These are phyloP conservation scores for Lunularia cruciata DNA, from an alignment of 225 moss, liverwort and hornwort species.

Conservation along the genomic window DNA sequence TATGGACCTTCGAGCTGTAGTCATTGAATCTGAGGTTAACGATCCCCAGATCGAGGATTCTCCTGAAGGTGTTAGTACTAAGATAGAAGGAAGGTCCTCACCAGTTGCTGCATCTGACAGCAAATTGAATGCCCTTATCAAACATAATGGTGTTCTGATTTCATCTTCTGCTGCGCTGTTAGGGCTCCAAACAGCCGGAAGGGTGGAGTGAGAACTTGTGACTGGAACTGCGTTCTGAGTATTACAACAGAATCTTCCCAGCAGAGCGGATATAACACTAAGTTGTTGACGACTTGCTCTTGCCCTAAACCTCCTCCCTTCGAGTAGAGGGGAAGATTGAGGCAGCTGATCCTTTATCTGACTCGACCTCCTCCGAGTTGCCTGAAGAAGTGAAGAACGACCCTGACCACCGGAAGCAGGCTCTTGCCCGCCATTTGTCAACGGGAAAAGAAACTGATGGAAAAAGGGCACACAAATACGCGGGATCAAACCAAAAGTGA, in stretches of 20 bases:
- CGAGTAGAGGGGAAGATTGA: not conserved
- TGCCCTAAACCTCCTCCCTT: not conserved
- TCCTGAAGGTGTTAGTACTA: not conserved
- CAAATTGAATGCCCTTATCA: not conserved
- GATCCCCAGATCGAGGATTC: not conserved
- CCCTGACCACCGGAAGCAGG: not conserved
- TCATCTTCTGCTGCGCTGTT: not conserved
- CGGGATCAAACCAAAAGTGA: not conserved
- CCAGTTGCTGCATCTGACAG: not conserved
- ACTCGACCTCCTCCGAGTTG: constrained; percentile 15
- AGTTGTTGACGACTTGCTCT: constrained; percentile 1
- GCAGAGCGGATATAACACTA: not conserved
- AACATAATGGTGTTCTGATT: constrained; percentile 1
- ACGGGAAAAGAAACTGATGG: constrained; percentile 23
- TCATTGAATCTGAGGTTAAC: not conserved
- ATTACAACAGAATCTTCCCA: not conserved
- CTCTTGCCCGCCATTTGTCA: constrained; percentile 12
- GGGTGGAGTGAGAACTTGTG: not conserved
- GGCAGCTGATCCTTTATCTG: not conserved
- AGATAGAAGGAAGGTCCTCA: not conserved
- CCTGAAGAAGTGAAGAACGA: constrained; percentile 4
- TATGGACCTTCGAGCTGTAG: constrained; percentile 8
- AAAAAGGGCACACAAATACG: constrained; percentile 9
- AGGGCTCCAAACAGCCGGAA: not conserved
- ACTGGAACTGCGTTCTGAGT: not conserved